Percentiles rank a stretch among this genome's conserved stretches.
Evolutionary conservation across 2,329 filamentous ascomycete species (phyloP).

Genomic region (Stenocarpella maydis): DNA sequence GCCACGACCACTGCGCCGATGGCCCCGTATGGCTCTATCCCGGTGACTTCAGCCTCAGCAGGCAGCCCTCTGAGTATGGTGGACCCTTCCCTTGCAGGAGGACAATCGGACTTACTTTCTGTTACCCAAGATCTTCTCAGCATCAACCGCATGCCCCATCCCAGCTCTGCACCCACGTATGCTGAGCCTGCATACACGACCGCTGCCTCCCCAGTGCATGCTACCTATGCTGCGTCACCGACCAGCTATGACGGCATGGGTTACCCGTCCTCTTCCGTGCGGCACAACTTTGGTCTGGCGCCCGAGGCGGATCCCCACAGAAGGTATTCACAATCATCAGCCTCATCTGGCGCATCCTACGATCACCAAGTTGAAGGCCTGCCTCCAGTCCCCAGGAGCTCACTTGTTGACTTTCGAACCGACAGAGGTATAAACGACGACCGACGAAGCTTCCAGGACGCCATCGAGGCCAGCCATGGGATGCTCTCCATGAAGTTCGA

Average conservation of each 20-base stretch:
- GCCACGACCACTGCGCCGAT: conserved; percentile 68
- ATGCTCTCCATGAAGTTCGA: conserved; percentile 82
- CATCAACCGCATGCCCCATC: conserved; percentile 69
- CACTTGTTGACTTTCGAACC: conserved; percentile 68
- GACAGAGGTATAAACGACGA: conserved; percentile 51
- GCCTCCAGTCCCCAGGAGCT: conserved; percentile 61
- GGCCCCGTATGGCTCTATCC: conserved; percentile 76
- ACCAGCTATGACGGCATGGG: conserved; percentile 79
- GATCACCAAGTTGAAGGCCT: conserved; percentile 45
- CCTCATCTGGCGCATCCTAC: conserved; percentile 61
- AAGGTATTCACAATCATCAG: conserved; percentile 87
- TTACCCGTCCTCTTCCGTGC: conserved; percentile 73
- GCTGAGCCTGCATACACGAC: conserved; percentile 74
- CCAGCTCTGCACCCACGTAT: conserved; percentile 70
- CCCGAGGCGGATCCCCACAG: conserved; percentile 64
- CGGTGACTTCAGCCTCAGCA: conserved; percentile 77
- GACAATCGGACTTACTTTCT: conserved; percentile 73
- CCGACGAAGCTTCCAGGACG: conserved; percentile 81
- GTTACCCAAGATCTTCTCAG: conserved; percentile 78
- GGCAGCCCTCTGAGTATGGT: conserved; percentile 70
- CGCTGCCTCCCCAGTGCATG: conserved; percentile 71
- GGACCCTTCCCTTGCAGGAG: conserved; percentile 63
- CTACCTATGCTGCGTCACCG: conserved; percentile 72
- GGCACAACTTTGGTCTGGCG: conserved; percentile 65
- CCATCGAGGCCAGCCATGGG: conserved; percentile 89